Evolutionary conservation across 306 rosid species (phyloP).

Genomic region (Hippophae gyantsensis): DNA sequence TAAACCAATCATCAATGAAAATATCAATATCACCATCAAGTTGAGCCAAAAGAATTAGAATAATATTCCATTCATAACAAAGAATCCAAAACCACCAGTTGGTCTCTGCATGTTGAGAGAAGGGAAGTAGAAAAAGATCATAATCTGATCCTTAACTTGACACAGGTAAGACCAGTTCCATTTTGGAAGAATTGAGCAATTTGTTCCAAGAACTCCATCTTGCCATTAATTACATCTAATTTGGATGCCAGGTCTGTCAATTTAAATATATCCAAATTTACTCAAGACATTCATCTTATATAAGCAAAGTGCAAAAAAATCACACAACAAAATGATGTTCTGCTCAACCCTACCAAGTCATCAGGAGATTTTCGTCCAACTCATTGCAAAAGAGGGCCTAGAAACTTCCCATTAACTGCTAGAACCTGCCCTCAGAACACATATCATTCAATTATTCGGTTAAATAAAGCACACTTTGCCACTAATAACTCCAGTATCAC

Average conservation of each 20-base stretch:
- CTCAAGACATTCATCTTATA: conserved; percentile 1
- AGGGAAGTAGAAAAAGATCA: conserved; percentile 2
- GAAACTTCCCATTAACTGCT: conserved; percentile 60
- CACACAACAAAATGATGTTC: not conserved
- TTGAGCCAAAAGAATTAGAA: too few species aligned
- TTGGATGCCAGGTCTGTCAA: conserved; percentile 68
- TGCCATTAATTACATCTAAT: conserved; percentile 27
- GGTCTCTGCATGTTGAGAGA: too few species aligned
- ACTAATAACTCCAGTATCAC: too few species aligned
- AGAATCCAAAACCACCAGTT: too few species aligned
- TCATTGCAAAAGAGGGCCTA: conserved; percentile 70
- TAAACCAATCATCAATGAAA: too few species aligned
- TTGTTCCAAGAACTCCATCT: conserved; percentile 82
- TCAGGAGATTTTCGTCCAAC: conserved; percentile 60
- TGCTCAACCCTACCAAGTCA: conserved; percentile 57
- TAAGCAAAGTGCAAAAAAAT: not conserved
- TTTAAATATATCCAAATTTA: conserved; percentile 9
- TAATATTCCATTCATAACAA: too few species aligned
- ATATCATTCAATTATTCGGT: not conserved
- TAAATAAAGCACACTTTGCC: not conserved
- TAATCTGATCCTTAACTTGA: too few species aligned
- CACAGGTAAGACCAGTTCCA: conserved; percentile 35
- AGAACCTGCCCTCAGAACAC: conserved; percentile 50
- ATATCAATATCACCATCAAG: too few species aligned
- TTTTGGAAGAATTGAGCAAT: conserved; percentile 77